Base-by-base conservation (phyloP, 2,329 filamentous ascomycete genomes). In the Colletotrichum abscissum region DNA sequence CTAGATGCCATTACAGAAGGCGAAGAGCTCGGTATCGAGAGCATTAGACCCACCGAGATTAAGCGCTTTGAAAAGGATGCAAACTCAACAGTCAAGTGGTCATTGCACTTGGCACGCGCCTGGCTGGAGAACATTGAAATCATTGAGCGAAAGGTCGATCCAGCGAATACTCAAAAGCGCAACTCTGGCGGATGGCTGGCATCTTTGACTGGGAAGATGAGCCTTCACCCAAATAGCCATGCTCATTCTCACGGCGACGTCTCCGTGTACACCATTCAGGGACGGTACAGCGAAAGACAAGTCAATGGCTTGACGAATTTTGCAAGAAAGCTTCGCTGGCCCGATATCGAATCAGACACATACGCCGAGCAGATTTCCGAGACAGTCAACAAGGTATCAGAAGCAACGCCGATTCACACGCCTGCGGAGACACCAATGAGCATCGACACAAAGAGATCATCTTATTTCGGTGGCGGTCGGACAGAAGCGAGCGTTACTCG, bases 41-140 rank as follows among this genome's bases (percentile, higher is more conserved):
- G 82, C 58, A 85, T 90, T 67, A 87, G 85, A 72, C 85, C 88
- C n/a, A 84, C 88, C 35, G 89, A 92, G 72, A 85, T 92, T 3
- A 86, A 88, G 59, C 86, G 86, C 57, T 92, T 93, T 72, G 90
- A 92, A 77, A 88, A 89, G 76, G 88, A 89, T 55, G 90, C 90
- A 30, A 92, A 88, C 28, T 79, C 84, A 14, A 88, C 89, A n/a
- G 90, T 93, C 24, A 91, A 89, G 77, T 93, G 91, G 91, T 92
- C 91, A 4, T 81, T 93, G 52, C 84, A 92, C 54, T 84, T 93
- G 38, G 91, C 91, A 19, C 86, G 90, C 30, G 86, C 87, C 56
- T 93, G 91, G 91, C 85, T 93, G n/a, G 89, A 92, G 74, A 93
- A 93, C 73, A 91, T 93, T 35, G 86, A 87, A 9, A 84, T 93